Evolutionary conservation across 495 filamentous ascomycete genomes (phyloP), one percentile per base, ranked within the genome.

Genomic region (Staphylotrichum longicolle): DNA sequence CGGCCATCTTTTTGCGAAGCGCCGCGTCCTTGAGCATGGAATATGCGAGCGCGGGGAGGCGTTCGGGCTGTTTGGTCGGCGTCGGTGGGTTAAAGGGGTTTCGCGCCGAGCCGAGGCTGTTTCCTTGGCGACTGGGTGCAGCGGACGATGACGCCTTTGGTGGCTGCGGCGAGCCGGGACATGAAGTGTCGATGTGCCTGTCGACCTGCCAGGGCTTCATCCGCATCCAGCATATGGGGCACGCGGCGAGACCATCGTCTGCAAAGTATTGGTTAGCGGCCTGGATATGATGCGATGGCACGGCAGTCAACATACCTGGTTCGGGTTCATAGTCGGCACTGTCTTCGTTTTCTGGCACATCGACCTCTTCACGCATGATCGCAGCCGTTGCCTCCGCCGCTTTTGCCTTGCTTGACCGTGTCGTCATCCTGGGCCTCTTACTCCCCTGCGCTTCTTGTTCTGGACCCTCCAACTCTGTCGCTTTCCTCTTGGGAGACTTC

Each of bases 191-290:
- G n/a, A 98, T 71, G 75, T 98, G 94, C 41, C 75, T 61, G 63
- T 87, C 89, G 1, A 98, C 87, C n/a, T 77, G 75, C 49, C 79
- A 79, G 30, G 83, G 78, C 71, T 92, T 96, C 86, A 98, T 93
- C 39, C 83, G 82, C 58, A 80, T 78, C 32, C 73, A 71, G 71
- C 94, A 98, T 6, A 93, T 86, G 0, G 94, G 94, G 72, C 94
- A 98, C 14, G 83, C 75, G 4, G 91, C 87, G 20, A 93, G 74
- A 6, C 90, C 93, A 63, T 93, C 88, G 55, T 87, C 86, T 83
- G 45, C 20, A 8, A 68, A 56, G 30, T 42, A 0, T 1, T 8
- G 76, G 70, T 79, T 72, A 73, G 56, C 59, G 12, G 14, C 10
- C 20, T 27, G 1, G 20, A 27, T 27, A 30, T 5, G 30, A 30